These are phyloP conservation scores for Onygenales sp. DNA, from an alignment of 2,329 filamentous ascomycete genomes.

Conservation along the genomic window DNA sequence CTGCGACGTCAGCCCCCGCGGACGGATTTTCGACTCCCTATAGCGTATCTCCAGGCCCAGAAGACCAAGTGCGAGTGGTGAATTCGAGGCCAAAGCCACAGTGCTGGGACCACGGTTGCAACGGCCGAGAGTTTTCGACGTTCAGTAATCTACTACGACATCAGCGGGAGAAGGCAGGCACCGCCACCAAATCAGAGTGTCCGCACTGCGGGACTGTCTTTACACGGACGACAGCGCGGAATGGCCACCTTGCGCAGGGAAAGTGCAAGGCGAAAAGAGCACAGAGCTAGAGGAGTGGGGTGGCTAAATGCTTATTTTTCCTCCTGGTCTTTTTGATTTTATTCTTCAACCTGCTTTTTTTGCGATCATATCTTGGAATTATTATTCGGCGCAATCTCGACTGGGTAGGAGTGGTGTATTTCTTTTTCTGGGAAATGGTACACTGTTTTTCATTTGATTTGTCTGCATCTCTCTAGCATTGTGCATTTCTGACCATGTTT, in stretches of 20 bases:
- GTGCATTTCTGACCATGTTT: too few species aligned
- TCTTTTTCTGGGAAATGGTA: too few species aligned
- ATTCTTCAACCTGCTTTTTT: background rate
- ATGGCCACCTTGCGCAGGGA: slow-evolving; percentile 76
- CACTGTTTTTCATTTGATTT: too few species aligned
- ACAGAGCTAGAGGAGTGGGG: background rate
- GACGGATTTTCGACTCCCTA: slow-evolving; percentile 2
- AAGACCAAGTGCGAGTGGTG: slow-evolving; percentile 55
- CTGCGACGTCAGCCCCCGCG: background rate
- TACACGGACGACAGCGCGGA: slow-evolving; percentile 76
- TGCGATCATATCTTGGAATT: background rate
- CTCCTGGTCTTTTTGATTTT: background rate
- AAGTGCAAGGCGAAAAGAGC: slow-evolving; percentile 63
- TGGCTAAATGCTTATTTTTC: too few species aligned
- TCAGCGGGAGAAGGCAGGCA: slow-evolving; percentile 88
- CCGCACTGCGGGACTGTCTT: slow-evolving; percentile 90
- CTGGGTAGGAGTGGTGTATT: too few species aligned
- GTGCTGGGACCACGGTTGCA: slow-evolving; percentile 96
- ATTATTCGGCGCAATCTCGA: too few species aligned
- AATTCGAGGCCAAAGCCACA: slow-evolving; percentile 82
- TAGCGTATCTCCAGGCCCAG: slow-evolving; percentile 23
- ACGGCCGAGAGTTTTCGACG: slow-evolving; percentile 88
- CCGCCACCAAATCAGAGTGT: slow-evolving; percentile 78
- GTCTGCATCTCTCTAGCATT: too few species aligned
- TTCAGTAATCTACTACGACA: slow-evolving; percentile 92